Conservation (phyloP, 768 basidiomycete species). For the Tulasnella sp. region DNA sequence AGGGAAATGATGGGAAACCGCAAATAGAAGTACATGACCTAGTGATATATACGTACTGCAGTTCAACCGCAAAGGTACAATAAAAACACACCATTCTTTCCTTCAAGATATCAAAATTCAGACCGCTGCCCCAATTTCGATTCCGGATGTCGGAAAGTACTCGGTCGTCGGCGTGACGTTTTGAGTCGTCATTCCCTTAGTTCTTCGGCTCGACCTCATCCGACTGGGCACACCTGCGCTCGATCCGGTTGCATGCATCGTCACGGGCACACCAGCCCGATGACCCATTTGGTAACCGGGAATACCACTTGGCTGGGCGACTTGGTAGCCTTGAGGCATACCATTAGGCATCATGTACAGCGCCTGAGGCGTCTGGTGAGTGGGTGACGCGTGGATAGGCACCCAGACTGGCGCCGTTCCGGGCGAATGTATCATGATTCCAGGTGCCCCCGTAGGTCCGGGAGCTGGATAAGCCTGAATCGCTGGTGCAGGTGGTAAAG, state of each 20-base stretch:
- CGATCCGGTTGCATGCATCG: neutral
- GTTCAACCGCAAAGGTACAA: no score
- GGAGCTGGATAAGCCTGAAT: neutral
- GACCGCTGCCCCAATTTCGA: slow-evolving; percentile 5
- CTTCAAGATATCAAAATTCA: neutral
- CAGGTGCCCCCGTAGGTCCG: neutral
- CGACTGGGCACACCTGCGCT: neutral
- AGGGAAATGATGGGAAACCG: no score
- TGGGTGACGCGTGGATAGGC: neutral
- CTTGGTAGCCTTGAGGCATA: neutral
- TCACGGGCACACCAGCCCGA: neutral
- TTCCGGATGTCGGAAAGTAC: neutral
- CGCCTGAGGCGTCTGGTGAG: neutral
- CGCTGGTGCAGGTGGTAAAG: neutral
- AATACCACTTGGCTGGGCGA: neutral
- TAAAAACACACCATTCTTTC: no score
- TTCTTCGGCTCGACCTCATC: neutral
- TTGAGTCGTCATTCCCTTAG: neutral
- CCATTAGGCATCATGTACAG: neutral
- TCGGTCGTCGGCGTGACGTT: neutral
- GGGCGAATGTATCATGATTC: slow-evolving; percentile 8
- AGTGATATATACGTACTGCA: no score
- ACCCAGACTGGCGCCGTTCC: slow-evolving; percentile 1
- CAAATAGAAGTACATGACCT: no score
- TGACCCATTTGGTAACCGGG: neutral